These are phyloP conservation scores for Aspergillus proliferans DNA, from an alignment of 2,329 filamentous ascomycete species.

Conservation along the genomic window DNA sequence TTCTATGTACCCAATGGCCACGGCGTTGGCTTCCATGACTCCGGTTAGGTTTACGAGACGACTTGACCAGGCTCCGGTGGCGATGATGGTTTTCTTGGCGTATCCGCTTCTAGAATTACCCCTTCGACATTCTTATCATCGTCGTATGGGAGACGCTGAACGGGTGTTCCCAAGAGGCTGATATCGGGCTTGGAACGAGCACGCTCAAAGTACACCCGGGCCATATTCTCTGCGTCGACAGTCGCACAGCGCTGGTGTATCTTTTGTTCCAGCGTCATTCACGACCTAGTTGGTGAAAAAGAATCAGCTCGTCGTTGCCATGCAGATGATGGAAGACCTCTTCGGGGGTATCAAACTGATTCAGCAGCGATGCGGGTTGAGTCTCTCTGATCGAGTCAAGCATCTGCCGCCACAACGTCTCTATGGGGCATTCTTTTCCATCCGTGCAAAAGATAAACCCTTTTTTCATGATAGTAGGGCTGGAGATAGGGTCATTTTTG, in stretches of 20 bases:
- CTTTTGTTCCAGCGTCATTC: not conserved
- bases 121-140: not conserved
- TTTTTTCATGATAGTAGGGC: not conserved
- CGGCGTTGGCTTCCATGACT: not conserved
- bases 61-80: not conserved
- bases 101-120: not conserved
- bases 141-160: not conserved
- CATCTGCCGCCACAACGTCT: not conserved
- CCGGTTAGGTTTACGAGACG: not conserved
- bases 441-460: not conserved
- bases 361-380: not conserved
- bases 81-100: not conserved
- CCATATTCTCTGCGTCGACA: not conserved
- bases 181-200: not conserved
- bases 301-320: not conserved
- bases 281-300: not conserved
- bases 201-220: not conserved
- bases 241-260: not conserved
- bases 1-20: not conserved
- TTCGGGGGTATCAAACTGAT: not conserved
- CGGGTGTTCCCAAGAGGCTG: not conserved
- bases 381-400: not conserved
- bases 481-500: not conserved
- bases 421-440: not conserved
- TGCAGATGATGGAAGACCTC: not conserved